Percentiles rank a stretch among this genome's conserved stretches.
phyloP scores from a whole-genome alignment of 1,139 yeast genomes.

The Yamadazyma kanchanaburiensis region DNA sequence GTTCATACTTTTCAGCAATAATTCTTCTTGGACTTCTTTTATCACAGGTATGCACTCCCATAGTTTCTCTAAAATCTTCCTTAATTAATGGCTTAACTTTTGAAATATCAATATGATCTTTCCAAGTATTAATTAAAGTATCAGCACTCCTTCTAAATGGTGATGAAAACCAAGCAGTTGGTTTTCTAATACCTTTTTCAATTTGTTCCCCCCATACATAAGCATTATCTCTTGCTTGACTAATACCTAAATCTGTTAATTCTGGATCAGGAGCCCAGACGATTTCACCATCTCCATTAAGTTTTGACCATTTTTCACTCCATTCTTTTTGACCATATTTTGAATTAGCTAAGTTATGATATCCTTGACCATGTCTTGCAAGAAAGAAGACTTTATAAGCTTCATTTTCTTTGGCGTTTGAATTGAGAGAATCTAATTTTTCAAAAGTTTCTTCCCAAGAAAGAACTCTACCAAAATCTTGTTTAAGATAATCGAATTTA shows the following conservation, averaged over 20 bases:
- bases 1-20: constrained; percentile 29
- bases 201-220: constrained; percentile 23
- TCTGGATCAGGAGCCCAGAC: constrained; percentile 50
- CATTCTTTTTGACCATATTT: constrained; percentile 42
- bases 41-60: constrained; percentile 45
- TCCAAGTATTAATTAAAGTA: constrained; percentile 33
- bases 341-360: constrained; percentile 41
- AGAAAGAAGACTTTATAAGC: constrained; percentile 37
- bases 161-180: constrained; percentile 31
- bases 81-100: constrained; percentile 29
- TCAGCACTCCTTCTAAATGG: constrained; percentile 39
- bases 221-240: constrained; percentile 35
- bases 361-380: constrained; percentile 49
- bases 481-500: constrained; percentile 34
- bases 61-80: constrained; percentile 43
- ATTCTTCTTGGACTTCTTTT: constrained; percentile 33
- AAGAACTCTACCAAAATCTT: constrained; percentile 35
- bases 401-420: constrained; percentile 17
- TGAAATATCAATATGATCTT: constrained; percentile 24
- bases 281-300: constrained; percentile 40
- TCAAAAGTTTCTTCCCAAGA: constrained; percentile 30
- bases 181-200: constrained; percentile 18
- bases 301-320: constrained; percentile 42
- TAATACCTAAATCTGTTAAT: constrained; percentile 37
- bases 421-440: constrained; percentile 27